Evolutionary conservation across 768 basidiomycete genomes (phyloP), one percentile per base, ranked within the genome.

Genomic region (Kwoniella newhampshirensis): DNA sequence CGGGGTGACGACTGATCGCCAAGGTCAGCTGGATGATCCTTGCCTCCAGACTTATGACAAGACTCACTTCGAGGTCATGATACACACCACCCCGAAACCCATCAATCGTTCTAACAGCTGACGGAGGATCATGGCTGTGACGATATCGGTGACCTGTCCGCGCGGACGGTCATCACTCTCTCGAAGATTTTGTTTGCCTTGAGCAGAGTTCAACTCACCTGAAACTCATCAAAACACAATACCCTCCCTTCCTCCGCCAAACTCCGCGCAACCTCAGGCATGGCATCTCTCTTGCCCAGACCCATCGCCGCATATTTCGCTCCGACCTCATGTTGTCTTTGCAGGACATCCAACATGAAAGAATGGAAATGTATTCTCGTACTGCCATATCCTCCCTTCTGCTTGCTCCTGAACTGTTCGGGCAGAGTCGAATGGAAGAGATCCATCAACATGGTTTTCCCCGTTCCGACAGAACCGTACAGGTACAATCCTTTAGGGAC

Each of bases 311-410:
- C 48, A 49, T 68, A 73, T 32, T 45, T 35, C 23, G 42, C 40
- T 43, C 46, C 49, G 7, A 73, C 68, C 41, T 59, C 53, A 50
- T 73, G 71, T 28, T 73, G 71, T 17, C 91, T 86, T 71, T 94
- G 96, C 75, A 97, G 90, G 20, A 97, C 92, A 72, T 99, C 96
- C 60, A 97, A 86, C 96, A 99, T 98, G 81, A 99, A 98, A 1
- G 91, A 90, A 72, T 98, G 93, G 75, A 99, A 99, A 76, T 99
- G 96, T 15, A 97, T 91, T 27, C 96, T 83, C 3, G 68, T 73
- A 2, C 66, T 61, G 2, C 51, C 70, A 41, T 64, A 68, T 41
- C 53, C 55, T 12, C 51, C 50, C 39, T 44, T 26, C 25, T 59
- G 58, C 8, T 46, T 53, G 3, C 50, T 39, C 1, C 51, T 41